phyloP scores from a whole-genome alignment of 2,329 filamentous ascomycete species.

The Byssoonygena ceratinophila region DNA sequence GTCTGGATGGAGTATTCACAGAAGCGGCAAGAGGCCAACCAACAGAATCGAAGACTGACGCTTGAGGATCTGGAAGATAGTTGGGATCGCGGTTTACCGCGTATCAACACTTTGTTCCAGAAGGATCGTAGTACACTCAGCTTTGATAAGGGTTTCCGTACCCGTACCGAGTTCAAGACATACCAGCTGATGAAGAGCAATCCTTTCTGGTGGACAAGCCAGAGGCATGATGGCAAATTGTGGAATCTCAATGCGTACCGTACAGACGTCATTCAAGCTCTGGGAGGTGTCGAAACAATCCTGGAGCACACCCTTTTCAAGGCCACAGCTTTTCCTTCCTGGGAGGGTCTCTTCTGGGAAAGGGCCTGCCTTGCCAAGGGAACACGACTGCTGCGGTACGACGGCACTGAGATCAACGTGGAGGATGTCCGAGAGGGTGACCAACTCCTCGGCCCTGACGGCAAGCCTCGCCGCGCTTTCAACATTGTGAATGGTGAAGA shows the following conservation, averaged over 20 bases:
- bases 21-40: conserved; percentile 91
- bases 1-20: conserved; percentile 99
- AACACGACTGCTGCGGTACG: conserved; percentile 38
- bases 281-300: conserved; percentile 96
- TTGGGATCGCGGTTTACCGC: conserved; percentile 93
- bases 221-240: conserved; percentile 90
- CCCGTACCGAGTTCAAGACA: conserved; percentile 91
- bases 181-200: conserved; percentile 99
- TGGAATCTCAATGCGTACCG: conserved; percentile 96
- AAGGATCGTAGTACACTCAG: conserved; percentile 94
- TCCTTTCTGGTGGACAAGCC: conserved; percentile 98
- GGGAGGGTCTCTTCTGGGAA: conserved; percentile 94
- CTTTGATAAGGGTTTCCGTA: conserved; percentile 97
- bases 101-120: conserved; percentile 98
- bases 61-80: conserved; percentile 95
- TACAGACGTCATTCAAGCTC: conserved; percentile 90
- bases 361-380: conserved; percentile 45
- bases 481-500: conserved; percentile 42
- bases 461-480: conserved; percentile 39
- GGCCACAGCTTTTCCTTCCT: conserved; percentile 89
- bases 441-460: conserved; percentile 42
- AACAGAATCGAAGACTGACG: conserved; percentile 89
- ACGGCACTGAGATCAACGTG: conserved; percentile 38
- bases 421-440: conserved; percentile 43
- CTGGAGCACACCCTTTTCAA: conserved; percentile 95